phyloP scores from a whole-genome alignment of 2,329 filamentous ascomycete species.

The Aspergillus vadensis region DNA sequence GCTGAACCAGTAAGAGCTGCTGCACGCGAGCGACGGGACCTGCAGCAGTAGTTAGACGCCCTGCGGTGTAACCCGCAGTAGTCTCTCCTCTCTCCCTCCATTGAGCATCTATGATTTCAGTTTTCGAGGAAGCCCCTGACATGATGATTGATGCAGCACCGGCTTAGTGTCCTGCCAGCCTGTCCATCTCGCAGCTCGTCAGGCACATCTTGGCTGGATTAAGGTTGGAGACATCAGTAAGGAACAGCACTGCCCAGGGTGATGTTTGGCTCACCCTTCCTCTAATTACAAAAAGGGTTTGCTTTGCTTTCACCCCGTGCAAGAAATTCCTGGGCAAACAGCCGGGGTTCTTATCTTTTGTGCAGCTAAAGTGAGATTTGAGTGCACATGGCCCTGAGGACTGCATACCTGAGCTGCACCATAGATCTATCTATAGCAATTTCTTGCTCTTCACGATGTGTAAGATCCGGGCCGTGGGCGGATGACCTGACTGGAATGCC shows the following conservation, averaged over 20 bases:
- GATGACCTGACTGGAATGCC: not conserved
- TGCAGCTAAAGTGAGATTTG: not conserved
- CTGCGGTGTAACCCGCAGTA: constrained; percentile 17
- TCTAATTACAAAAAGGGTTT: too few species aligned
- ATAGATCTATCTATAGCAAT: not conserved
- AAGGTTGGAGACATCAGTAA: constrained; percentile 20
- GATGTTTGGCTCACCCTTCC: too few species aligned
- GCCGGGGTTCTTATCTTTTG: not conserved
- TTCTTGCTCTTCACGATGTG: not conserved
- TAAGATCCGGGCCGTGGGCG: not conserved
- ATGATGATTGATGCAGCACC: constrained; percentile 13
- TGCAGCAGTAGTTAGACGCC: constrained; percentile 16
- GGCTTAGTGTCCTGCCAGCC: not conserved
- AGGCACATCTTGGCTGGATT: constrained; percentile 12
- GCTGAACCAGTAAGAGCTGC: not conserved
- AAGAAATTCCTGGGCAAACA: too few species aligned
- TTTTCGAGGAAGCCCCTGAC: constrained; percentile 17
- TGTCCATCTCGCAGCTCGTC: not conserved
- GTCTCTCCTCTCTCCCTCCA: not conserved
- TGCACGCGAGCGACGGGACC: constrained; percentile 21
- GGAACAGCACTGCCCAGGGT: constrained; percentile 6
- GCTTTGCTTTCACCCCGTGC: too few species aligned
- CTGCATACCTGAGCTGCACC: not conserved
- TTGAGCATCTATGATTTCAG: not conserved
- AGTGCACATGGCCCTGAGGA: not conserved